Base-by-base conservation (phyloP, 108 stramenopile genomes). In the Schizochytrium sp. region DNA sequence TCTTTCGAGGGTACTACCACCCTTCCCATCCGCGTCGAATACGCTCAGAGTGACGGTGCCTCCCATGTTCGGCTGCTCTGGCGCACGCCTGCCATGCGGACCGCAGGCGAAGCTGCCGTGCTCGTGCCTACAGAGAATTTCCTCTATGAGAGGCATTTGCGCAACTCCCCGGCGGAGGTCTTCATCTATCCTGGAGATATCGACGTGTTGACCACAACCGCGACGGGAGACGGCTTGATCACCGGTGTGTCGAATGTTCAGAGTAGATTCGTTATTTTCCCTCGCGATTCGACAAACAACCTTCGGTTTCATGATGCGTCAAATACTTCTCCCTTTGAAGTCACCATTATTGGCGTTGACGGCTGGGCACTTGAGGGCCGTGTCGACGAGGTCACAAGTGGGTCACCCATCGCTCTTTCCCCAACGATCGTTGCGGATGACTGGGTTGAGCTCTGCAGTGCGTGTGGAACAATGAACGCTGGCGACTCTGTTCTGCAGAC, bases 321-420 rank as follows among this genome's bases (percentile, higher is more conserved):
- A 2, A 93, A 94, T 60, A 87, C 91, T 14, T 58, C 59, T 14
- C 94, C 94, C 88, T 76, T 91, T 23, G 63, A 69, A 23, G 89
- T 96, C 19, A 71, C 89, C 3, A 92, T 96, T 5, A 72, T 89
- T 63, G 96, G 96, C 6, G 87, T 72, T n/a, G 93, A n/a, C 19
- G 95, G 91, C 47, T 96, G 95, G 96, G 95, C 96, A 0, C 57
- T 59, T 14, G 90, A 92, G 25, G 95, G 95, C 12, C 88, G 95
- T 21, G 87, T 92, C 18, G 93, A 94, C 87, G 92, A 94, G 58
- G 72, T 88, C 29, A 47, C 58, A 18, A 8, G 25, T 6, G 41
- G 72, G 10, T 18, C 48, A 3, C 57, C 89, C 0, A 23, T 87
- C n/a, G 8, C 34, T 16, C 5, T 91, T 8, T 25, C 48, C 29